Conservation (phyloP, 257 asterid genomes). For the Gardenia jasminoides region DNA sequence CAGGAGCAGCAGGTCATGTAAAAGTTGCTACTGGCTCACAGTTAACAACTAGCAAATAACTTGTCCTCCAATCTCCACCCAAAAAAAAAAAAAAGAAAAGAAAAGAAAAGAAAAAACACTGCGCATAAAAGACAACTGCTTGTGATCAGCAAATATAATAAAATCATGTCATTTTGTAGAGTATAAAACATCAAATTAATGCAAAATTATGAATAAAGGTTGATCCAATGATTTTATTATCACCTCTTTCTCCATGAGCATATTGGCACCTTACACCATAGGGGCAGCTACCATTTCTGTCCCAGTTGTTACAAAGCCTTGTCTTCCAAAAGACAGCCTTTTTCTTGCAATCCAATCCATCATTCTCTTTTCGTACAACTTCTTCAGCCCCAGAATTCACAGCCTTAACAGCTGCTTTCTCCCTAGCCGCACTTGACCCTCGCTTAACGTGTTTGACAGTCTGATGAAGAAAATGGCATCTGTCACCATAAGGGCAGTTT, state of each 20-base stretch:
- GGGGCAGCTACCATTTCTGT: constrained; percentile 32
- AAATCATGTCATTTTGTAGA: not conserved
- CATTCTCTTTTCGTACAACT: not conserved
- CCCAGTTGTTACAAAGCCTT: constrained; percentile 42
- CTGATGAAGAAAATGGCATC: constrained; percentile 30
- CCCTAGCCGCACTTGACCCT: constrained; percentile 4
- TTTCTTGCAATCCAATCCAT: not conserved
- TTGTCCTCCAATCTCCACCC: no score
- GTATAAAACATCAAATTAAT: not conserved
- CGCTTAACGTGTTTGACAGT: not conserved
- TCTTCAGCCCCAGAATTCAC: constrained; percentile 1
- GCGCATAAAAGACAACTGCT: no score
- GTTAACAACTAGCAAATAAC: no score
- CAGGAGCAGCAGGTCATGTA: no score
- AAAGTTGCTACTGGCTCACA: no score
- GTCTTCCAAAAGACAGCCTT: constrained; percentile 24
- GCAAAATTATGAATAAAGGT: not conserved
- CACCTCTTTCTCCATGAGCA: constrained; percentile 54
- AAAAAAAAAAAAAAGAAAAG: no score
- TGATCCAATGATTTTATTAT: constrained; percentile 12
- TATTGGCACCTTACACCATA: constrained; percentile 40
- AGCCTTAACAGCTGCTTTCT: constrained; percentile 17
- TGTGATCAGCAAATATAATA: not conserved
- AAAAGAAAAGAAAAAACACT: no score
- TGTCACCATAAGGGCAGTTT: constrained; percentile 45